Evolutionary conservation across 179 eudicot genomes (phyloP).

Genomic region (Nepenthes alata): DNA sequence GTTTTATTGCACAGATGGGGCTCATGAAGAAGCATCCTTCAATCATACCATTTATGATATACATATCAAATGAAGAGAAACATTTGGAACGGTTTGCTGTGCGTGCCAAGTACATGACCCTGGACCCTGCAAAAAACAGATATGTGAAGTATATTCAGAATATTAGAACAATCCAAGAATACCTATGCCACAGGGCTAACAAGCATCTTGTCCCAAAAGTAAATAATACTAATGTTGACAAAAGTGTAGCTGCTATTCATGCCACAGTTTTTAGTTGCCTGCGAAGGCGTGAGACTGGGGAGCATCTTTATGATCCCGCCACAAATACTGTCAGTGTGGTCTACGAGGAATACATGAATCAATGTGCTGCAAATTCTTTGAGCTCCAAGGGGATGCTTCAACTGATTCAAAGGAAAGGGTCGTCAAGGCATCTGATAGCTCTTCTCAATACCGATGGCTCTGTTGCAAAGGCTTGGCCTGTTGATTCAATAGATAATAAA

Average conservation of each 20-base stretch:
- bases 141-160: slow-evolving; percentile 90
- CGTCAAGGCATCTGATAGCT: slow-evolving; percentile 85
- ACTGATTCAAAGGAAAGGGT: slow-evolving; percentile 86
- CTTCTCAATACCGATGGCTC: slow-evolving; percentile 84
- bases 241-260: slow-evolving; percentile 88
- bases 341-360: slow-evolving; percentile 76
- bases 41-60: slow-evolving; percentile 89
- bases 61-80: slow-evolving; percentile 82
- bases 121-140: slow-evolving; percentile 85
- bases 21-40: slow-evolving; percentile 98
- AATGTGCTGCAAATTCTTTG: slow-evolving; percentile 79
- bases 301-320: slow-evolving; percentile 63
- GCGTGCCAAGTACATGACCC: slow-evolving; percentile 93
- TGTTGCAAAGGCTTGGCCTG: slow-evolving; percentile 98
- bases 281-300: slow-evolving; percentile 71
- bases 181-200: slow-evolving; percentile 86
- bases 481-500: slow-evolving; percentile 33
- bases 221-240: slow-evolving; percentile 91
- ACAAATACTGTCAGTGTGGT: slow-evolving; percentile 68
- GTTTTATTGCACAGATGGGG: slow-evolving; percentile 65
- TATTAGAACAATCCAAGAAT: slow-evolving; percentile 84
- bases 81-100: slow-evolving; percentile 96
- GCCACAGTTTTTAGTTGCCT: slow-evolving; percentile 90
- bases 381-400: slow-evolving; percentile 95
- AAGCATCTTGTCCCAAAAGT: slow-evolving; percentile 90